Base-by-base conservation (phyloP, 306 rosid species). In the Biancaea sappan region DNA sequence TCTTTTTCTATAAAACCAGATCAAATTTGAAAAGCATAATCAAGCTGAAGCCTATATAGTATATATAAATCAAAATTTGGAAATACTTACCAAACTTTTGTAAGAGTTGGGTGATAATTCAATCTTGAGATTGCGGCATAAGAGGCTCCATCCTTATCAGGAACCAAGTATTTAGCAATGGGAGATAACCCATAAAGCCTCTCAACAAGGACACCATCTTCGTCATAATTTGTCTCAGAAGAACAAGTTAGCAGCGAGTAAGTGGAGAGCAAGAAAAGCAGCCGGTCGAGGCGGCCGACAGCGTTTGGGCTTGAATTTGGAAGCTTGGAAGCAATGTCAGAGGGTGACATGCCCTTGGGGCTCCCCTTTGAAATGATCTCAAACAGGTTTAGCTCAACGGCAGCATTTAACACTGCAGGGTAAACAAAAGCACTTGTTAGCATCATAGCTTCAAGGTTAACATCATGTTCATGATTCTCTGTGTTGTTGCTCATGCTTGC, bases 251-350 rank as follows among this genome's bases (percentile, higher is more conserved):
- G 76, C 19, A 58, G 41, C 29, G 64, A 58, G 64, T 29, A 25
- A 14, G 22, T 13, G 16, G 64, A 22, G 15, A 59, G 77, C 26
- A 58, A 44, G 29, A 60, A 61, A 0, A 72, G 77, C 56, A 72
- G n/a, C 4, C 76, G 67, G 19, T 72, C 57, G 0, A 72, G 57
- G 14, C 24, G 43, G 4, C 18, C 10, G 4, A 40, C 26, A 0
- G 56, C 8, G 3, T 71, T 29, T 0, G 18, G 4, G 2, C 41
- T 28, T 41, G 37, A 3, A 63, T 50, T 16, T 18, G 66, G 25
- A 71, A 71, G 76, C 14, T 71, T 44, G 14, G 66, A 40, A 26
- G 76, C 67, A 71, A 71, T 71, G 7, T 71, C 43, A 71, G 56
- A 40, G 18, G 76, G 29, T 16, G 76, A 56, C 57, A 57, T 18